Percentiles rank a stretch among this genome's conserved stretches.
Conservation (phyloP, 192 early-diverging fungal genomes). For the Backusella westeae region DNA sequence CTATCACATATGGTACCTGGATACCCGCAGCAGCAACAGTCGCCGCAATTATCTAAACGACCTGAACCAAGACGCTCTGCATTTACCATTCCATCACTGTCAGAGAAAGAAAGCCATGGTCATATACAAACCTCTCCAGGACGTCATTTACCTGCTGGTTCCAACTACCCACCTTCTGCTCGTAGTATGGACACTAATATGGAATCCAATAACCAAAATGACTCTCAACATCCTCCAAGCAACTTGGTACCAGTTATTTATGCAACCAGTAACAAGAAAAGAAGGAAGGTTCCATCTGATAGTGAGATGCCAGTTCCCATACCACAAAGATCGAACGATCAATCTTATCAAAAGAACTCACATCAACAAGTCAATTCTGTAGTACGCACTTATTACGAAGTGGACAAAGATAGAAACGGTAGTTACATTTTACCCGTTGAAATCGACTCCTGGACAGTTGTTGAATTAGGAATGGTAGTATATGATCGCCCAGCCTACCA, state of each 20-base stretch:
- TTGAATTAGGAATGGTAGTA: conserved; percentile 67
- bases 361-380: conserved; percentile 12
- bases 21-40: neutral
- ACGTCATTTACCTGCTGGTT: neutral
- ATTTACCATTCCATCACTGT: neutral
- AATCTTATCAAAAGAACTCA: neutral
- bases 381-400: conserved; percentile 38
- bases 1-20: neutral
- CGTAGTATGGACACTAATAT: neutral
- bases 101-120: neutral
- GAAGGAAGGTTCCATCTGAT: neutral
- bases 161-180: neutral
- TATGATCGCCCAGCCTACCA: conserved; percentile 79
- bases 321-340: neutral
- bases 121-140: neutral
- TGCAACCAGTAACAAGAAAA: neutral
- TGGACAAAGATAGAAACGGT: conserved; percentile 60
- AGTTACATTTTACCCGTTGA: conserved; percentile 73
- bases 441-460: conserved; percentile 76
- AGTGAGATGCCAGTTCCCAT: neutral
- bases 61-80: conserved; percentile 7
- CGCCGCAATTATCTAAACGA: neutral
- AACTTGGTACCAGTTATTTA: neutral
- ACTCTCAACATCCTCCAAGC: neutral
- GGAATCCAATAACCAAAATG: neutral